phyloP scores from a whole-genome alignment of 306 rosid genomes.

The Begonia peltatifolia region DNA sequence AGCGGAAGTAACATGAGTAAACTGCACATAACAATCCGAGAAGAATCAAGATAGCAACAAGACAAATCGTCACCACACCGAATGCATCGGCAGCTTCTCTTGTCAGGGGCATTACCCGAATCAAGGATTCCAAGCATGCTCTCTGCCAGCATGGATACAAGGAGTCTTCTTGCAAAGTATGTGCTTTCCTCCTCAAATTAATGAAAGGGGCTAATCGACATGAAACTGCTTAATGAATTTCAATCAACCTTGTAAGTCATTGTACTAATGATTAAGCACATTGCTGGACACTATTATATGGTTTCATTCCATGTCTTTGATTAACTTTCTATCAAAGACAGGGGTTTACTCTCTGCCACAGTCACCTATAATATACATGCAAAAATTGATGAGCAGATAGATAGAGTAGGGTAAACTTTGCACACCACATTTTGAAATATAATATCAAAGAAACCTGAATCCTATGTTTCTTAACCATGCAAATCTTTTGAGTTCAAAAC shows the following conservation, averaged over 20 bases:
- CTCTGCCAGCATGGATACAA: constrained; percentile 96
- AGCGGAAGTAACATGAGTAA: constrained; percentile 81
- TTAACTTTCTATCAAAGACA: too few relatives aligned
- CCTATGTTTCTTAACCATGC: too few relatives aligned
- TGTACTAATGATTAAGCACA: constrained; percentile 8
- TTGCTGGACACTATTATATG: background rate
- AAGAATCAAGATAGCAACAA: constrained; percentile 73
- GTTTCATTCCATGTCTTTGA: too few relatives aligned
- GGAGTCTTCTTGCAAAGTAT: constrained; percentile 30
- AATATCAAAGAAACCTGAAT: too few relatives aligned
- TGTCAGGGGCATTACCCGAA: constrained; percentile 99
- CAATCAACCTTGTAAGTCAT: constrained; percentile 14
- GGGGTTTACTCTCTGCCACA: too few relatives aligned
- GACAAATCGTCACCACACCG: constrained; percentile 93
- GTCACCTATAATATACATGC: too few relatives aligned
- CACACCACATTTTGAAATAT: too few relatives aligned
- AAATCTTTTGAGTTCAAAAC: too few relatives aligned
- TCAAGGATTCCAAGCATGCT: constrained; percentile 99
- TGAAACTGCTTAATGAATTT: constrained; percentile 21
- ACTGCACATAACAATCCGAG: constrained; percentile 68
- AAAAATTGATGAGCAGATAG: too few relatives aligned
- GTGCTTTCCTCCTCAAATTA: constrained; percentile 33
- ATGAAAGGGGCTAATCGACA: constrained; percentile 7
- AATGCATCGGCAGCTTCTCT: constrained; percentile 93
- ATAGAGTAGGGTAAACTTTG: too few relatives aligned